Conservation (phyloP, 73 alveolate species). For the Halteria grandinella region DNA sequence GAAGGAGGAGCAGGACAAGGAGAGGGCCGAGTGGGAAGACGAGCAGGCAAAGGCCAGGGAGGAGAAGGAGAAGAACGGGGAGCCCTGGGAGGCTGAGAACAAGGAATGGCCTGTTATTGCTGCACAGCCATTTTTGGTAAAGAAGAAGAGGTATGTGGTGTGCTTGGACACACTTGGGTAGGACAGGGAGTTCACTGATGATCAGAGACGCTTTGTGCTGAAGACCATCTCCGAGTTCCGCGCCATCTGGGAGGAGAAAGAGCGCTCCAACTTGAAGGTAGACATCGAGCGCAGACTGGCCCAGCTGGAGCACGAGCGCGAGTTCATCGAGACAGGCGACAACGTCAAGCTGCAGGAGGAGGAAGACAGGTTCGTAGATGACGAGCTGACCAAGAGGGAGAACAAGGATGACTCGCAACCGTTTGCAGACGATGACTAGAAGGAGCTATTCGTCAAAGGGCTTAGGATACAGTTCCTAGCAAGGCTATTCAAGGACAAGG, state of each 20-base stretch:
- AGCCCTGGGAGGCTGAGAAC: slow-evolving; percentile 70
- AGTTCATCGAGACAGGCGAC: slow-evolving; percentile 60
- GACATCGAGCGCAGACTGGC: slow-evolving; percentile 74
- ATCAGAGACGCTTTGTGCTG: slow-evolving; percentile 72
- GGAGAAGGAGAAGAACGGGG: slow-evolving; percentile 82
- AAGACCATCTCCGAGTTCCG: slow-evolving; percentile 59
- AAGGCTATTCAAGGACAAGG: slow-evolving; percentile 38
- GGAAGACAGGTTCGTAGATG: slow-evolving; percentile 64
- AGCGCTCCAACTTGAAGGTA: slow-evolving; percentile 61
- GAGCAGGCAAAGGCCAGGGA: slow-evolving; percentile 67
- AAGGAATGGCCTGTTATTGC: slow-evolving; percentile 78
- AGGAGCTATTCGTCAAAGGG: slow-evolving; percentile 63
- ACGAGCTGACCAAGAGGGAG: slow-evolving; percentile 62
- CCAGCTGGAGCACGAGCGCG: slow-evolving; percentile 56
- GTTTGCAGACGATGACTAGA: slow-evolving; percentile 73
- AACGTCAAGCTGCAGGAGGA: slow-evolving; percentile 55
- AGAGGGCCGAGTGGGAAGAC: slow-evolving; percentile 54
- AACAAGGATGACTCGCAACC: slow-evolving; percentile 55
- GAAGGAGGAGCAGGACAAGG: slow-evolving; percentile 82
- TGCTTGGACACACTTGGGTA: slow-evolving; percentile 95
- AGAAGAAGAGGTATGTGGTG: slow-evolving; percentile 81
- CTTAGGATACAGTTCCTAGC: slow-evolving; percentile 69
- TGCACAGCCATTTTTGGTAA: slow-evolving; percentile 76
- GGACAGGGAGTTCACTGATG: slow-evolving; percentile 84
- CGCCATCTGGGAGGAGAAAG: slow-evolving; percentile 69